phyloP scores from a whole-genome alignment of 495 filamentous ascomycete species.

The Gamarada debralockiae region DNA sequence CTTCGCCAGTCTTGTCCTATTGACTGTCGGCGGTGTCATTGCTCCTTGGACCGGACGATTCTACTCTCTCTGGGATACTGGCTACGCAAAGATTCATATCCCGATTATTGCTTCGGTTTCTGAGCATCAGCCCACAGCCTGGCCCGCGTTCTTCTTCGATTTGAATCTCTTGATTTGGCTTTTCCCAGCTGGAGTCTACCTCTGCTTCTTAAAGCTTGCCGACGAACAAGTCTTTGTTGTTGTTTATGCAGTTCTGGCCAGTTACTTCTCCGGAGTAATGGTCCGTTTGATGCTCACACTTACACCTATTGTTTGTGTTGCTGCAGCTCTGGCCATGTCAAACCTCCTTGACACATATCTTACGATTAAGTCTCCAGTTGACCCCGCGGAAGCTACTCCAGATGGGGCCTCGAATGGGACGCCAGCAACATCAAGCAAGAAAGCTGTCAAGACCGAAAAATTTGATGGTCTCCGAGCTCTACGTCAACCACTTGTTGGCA shows the following conservation, averaged over 20 bases:
- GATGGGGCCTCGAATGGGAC: constrained; percentile 28
- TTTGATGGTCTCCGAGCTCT: constrained; percentile 57
- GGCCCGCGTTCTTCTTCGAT: constrained; percentile 99
- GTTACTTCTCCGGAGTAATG: constrained; percentile 99
- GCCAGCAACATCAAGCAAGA: constrained; percentile 33
- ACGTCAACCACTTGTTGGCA: constrained; percentile 70
- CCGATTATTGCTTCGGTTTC: constrained; percentile 99
- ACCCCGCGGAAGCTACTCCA: constrained; percentile 44
- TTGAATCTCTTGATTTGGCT: constrained; percentile 98
- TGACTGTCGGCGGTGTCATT: constrained; percentile 85
- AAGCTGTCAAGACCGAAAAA: constrained; percentile 42
- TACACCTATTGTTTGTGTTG: constrained; percentile 94
- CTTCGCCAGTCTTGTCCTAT: constrained; percentile 68
- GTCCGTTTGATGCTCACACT: constrained; percentile 97
- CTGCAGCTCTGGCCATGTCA: constrained; percentile 87
- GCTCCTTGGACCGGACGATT: constrained; percentile 98
- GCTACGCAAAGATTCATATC: constrained; percentile 99
- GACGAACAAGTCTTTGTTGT: constrained; percentile 99
- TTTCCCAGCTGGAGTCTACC: constrained; percentile 97
- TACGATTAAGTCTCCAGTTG: constrained; percentile 48
- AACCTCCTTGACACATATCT: constrained; percentile 86
- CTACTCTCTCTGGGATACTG: constrained; percentile 99
- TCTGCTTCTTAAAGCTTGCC: constrained; percentile 89
- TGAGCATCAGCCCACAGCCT: constrained; percentile 99
- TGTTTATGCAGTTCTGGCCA: constrained; percentile 90